Evolutionary conservation across 1,284 basidiomycete species (phyloP).

Genomic region (Earliella scabrosa): DNA sequence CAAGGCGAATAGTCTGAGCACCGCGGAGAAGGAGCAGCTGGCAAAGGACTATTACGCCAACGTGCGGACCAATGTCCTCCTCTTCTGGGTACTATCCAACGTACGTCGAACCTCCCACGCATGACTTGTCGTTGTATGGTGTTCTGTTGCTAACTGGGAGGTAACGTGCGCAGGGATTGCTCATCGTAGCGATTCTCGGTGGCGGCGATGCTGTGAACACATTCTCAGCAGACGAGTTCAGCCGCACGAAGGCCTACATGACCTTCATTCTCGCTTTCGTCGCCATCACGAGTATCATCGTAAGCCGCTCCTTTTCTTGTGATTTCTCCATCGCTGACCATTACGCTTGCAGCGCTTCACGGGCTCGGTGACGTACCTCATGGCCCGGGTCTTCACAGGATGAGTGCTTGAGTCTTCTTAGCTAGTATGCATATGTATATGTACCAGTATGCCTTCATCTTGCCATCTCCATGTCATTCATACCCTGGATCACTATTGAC

Average conservation of each 20-base stretch:
- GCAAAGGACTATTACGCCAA: conserved; percentile 91
- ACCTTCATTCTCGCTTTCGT: conserved; percentile 82
- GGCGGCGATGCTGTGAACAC: conserved; percentile 65
- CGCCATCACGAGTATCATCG: conserved; percentile 72
- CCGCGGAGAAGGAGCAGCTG: conserved; percentile 71
- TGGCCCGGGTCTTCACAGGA: conserved; percentile 64
- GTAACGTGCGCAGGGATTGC: conserved; percentile 56
- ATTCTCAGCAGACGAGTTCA: conserved; percentile 59
- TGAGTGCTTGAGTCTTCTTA: conserved; percentile 35
- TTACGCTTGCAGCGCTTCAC: conserved; percentile 50
- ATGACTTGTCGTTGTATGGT: neutral
- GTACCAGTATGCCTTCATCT: conserved; percentile 2
- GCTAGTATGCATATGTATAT: too few relatives aligned
- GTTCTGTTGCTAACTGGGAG: neutral
- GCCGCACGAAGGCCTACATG: conserved; percentile 75
- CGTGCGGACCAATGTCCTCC: conserved; percentile 88
- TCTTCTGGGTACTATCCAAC: conserved; percentile 87
- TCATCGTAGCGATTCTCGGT: conserved; percentile 77
- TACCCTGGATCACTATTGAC: neutral
- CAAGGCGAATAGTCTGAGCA: conserved; percentile 39
- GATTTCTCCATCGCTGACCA: conserved; percentile 10
- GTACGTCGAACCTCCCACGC: conserved; percentile 51
- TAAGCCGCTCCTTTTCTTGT: conserved; percentile 30
- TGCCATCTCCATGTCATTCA: conserved; percentile 2
- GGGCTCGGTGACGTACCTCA: conserved; percentile 67